phyloP scores from a whole-genome alignment of 371 early-diverging fungal genomes.

The Mortierella sp. region DNA sequence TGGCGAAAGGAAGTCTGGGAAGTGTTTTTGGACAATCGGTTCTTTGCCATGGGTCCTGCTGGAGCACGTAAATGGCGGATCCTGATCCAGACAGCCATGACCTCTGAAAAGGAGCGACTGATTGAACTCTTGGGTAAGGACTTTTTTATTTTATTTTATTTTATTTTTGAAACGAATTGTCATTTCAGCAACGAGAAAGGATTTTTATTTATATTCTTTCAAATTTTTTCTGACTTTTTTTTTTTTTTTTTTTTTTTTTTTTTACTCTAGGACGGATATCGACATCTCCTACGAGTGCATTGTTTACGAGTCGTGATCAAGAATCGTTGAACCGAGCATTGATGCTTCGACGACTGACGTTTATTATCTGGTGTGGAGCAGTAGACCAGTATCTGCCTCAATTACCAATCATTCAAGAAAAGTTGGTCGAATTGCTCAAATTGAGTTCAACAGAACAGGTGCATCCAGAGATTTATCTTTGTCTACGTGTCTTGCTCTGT shows the following conservation, averaged over 20 bases:
- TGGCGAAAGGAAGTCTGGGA: constrained; percentile 90
- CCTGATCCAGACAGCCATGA: constrained; percentile 73
- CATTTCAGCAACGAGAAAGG: background rate
- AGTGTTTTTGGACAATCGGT: constrained; percentile 75
- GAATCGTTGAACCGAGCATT: constrained; percentile 78
- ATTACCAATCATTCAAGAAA: constrained; percentile 88
- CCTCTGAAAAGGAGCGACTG: constrained; percentile 79
- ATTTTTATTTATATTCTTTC: background rate
- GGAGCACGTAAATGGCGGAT: constrained; percentile 72
- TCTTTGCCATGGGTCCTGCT: constrained; percentile 70
- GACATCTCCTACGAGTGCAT: constrained; percentile 71
- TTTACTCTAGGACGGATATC: constrained; percentile 66
- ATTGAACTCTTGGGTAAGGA: constrained; percentile 67
- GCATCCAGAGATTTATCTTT: constrained; percentile 86
- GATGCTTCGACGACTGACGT: constrained; percentile 80
- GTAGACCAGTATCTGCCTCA: constrained; percentile 83
- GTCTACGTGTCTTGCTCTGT: constrained; percentile 82
- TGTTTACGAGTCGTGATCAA: constrained; percentile 88
- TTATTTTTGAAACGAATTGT: background rate
- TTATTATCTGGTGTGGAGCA: constrained; percentile 79
- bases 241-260: background rate
- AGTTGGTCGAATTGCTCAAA: constrained; percentile 89
- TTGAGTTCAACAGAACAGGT: constrained; percentile 72
- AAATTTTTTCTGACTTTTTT: constrained; percentile 4
- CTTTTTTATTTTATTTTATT: background rate